These are phyloP conservation scores for Lonicera japonica DNA, from an alignment of 129 eudicot species.

Conservation along the genomic window DNA sequence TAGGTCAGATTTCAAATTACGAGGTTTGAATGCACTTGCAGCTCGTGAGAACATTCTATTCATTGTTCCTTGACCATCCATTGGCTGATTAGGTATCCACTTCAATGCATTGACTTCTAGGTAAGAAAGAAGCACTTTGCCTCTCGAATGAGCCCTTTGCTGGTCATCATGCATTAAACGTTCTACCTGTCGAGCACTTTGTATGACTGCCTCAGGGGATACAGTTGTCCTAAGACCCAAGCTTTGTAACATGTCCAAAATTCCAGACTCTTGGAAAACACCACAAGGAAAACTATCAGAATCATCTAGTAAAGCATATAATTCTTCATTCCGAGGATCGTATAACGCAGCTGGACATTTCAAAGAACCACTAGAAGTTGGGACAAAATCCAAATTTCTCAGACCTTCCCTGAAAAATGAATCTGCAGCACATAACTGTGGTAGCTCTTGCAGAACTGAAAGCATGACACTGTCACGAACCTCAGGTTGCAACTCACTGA, in stretches of 20 bases:
- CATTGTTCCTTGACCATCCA: conserved; percentile 51
- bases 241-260: conserved; percentile 74
- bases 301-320: conserved; percentile 78
- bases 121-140: conserved; percentile 82
- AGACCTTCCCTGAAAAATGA: conserved; percentile 48
- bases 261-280: conserved; percentile 51
- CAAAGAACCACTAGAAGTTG: conserved; percentile 59
- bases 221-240: conserved; percentile 88
- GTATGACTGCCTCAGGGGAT: conserved; percentile 69
- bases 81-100: conserved; percentile 60
- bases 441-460: conserved; percentile 68
- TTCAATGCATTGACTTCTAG: conserved; percentile 84
- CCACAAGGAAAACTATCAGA: conserved; percentile 82
- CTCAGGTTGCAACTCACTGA: conserved; percentile 50
- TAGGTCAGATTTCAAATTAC: conserved; percentile 59
- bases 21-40: conserved; percentile 69
- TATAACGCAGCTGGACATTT: conserved; percentile 61
- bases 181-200: conserved; percentile 82
- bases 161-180: conserved; percentile 55
- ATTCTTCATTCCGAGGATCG: conserved; percentile 95
- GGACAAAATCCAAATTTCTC: conserved; percentile 73
- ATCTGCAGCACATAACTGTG: conserved; percentile 88
- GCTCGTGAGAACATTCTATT: conserved; percentile 80
- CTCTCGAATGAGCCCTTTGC: conserved; percentile 69
- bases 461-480: conserved; percentile 78